phyloP scores from a whole-genome alignment of 371 early-diverging fungal species.

The Choanephora cucurbitarum region DNA sequence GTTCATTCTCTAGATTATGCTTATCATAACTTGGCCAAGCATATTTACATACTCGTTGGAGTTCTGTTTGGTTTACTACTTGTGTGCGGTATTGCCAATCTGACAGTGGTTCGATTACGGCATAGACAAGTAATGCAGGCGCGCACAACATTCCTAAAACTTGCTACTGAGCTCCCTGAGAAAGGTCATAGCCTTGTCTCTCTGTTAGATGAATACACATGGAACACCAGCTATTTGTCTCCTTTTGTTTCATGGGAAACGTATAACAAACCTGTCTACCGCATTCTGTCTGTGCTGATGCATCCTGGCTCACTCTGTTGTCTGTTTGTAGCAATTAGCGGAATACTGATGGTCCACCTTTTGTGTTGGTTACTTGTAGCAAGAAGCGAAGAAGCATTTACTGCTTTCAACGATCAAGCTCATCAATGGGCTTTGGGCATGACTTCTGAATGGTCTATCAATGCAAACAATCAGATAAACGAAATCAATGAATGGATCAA shows the following conservation, averaged over 20 bases:
- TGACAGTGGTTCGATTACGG: conserved; percentile 2
- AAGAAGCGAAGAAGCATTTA: background rate
- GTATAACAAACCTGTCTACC: background rate
- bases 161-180: background rate
- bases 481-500: conserved; percentile 32
- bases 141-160: conserved; percentile 1
- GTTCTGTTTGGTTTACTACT: background rate
- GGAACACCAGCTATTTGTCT: background rate
- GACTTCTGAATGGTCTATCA: conserved; percentile 10
- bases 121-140: conserved; percentile 7
- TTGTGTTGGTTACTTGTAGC: conserved; percentile 2
- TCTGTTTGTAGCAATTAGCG: conserved; percentile 27
- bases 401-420: conserved; percentile 1
- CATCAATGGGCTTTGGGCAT: conserved; percentile 7
- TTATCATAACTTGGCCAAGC: conserved; percentile 1
- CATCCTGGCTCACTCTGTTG: conserved; percentile 36
- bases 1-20: background rate
- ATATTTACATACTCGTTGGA: conserved; percentile 4
- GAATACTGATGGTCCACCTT: conserved; percentile 9
- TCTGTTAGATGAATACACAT: conserved; percentile 1
- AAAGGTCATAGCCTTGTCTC: background rate
- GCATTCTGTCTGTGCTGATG: conserved; percentile 26
- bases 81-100: background rate
- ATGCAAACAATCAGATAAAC: conserved; percentile 2
- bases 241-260: background rate